Base-by-base conservation (phyloP, 2,329 filamentous ascomycete genomes). In the Aspergillus nomiae region DNA sequence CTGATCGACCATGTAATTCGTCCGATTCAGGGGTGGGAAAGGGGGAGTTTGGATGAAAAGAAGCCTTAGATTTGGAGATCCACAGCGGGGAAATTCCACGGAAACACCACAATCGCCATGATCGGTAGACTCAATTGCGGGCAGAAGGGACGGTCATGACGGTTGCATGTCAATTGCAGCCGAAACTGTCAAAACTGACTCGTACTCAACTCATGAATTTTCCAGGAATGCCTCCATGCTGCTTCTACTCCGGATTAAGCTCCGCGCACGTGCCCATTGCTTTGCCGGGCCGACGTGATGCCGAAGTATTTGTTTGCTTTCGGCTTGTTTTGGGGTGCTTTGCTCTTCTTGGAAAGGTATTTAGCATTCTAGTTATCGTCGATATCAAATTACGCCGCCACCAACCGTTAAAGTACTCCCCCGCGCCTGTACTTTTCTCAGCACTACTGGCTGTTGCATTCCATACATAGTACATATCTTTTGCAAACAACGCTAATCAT, bases 1-100 rank as follows among this genome's bases (percentile, higher is more conserved):
- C 54, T 54, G 48, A 54, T 59, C 26, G 34, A 45, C 60, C 54
- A 56, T 46, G 38, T 54, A 53, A 64, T 55, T 55, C 30, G 12
- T 55, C 51, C 65, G 61, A 64, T 71, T 71, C 69, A 71, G 69
- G 69, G 69, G 62, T 61, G 62, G 62, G 65, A 65, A 67, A 70
- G 71, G 62, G 65, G 69, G 59, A 53, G 11, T 38, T 30, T 36
- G 32, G 32, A 55, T 55, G 32, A 28, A 55, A 55, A 55, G 43
- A 28, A 38, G 36, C 56, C 46, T 30, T 50, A 58, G 28, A 34
- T 28, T 46, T 46, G 41, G 34, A 68, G 70, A 67, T 70, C 69
- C 70, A 71, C 69, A 70, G 69, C 68, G 69, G 70, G 68, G 70
- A 61, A 63, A 65, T 68, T 70, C 66, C 63, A 57, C 67, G 69